These are phyloP conservation scores for Monosporozyma servazzii DNA, from an alignment of 805 yeast genomes.

Conservation along the genomic window DNA sequence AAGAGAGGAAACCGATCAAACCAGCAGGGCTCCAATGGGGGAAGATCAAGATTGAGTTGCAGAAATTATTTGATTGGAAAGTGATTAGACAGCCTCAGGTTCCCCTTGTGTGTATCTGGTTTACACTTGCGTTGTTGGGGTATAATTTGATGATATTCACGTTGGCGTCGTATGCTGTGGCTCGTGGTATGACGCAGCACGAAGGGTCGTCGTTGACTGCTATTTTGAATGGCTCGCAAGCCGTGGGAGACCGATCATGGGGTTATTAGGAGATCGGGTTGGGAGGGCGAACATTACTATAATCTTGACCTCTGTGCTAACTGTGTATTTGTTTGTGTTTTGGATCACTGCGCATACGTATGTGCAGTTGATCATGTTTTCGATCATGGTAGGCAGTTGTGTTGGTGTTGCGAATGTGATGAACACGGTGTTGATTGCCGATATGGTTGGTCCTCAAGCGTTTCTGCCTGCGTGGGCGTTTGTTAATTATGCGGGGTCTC, in stretches of 20 bases:
- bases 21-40: slow-evolving; percentile 21
- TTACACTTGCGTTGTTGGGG: slow-evolving; percentile 30
- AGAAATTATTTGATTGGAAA: slow-evolving; percentile 11
- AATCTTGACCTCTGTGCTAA: slow-evolving; percentile 28
- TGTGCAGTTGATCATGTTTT: slow-evolving; percentile 33
- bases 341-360: slow-evolving; percentile 42
- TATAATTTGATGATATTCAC: slow-evolving; percentile 40
- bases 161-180: slow-evolving; percentile 37
- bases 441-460: slow-evolving; percentile 31
- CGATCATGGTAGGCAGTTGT: slow-evolving; percentile 35
- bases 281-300: slow-evolving; percentile 43
- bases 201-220: slow-evolving; percentile 41
- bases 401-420: slow-evolving; percentile 40
- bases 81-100: slow-evolving; percentile 20
- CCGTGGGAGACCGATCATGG: slow-evolving; percentile 41
- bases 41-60: slow-evolving; percentile 22
- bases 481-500: slow-evolving; percentile 27
- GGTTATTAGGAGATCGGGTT: slow-evolving; percentile 34
- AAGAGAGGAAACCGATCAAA: slow-evolving; percentile 35
- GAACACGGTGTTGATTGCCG: slow-evolving; percentile 34
- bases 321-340: slow-evolving; percentile 34
- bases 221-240: slow-evolving; percentile 37
- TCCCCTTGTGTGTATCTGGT: slow-evolving; percentile 32
- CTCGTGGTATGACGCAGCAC: slow-evolving; percentile 36
- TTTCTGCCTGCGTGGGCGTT: slow-evolving; percentile 34